Conservation (phyloP, 164 flowering plant genomes). For the Houttuynia cordata region DNA sequence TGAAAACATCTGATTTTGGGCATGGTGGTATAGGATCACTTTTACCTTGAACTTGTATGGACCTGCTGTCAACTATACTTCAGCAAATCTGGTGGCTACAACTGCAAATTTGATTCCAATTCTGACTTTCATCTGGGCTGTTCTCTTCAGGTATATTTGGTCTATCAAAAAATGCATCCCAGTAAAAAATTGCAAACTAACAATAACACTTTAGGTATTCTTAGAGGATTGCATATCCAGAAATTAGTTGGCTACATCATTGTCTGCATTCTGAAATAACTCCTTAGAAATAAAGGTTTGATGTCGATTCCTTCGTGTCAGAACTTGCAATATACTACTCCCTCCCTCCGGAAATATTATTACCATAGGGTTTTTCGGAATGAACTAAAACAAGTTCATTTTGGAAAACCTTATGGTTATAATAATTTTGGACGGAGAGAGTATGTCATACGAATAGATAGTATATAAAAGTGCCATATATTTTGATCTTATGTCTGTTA, state of each 20-base stretch:
- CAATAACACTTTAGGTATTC: neutral
- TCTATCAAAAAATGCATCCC: neutral
- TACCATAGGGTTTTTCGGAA: no score
- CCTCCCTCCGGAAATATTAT: no score
- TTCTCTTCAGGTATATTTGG: conserved; percentile 33
- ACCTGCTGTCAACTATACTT: conserved; percentile 44
- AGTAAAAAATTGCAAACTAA: neutral
- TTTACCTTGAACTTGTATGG: conserved; percentile 35
- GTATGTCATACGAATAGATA: no score
- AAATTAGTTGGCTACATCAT: neutral
- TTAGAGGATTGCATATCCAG: neutral
- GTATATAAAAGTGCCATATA: no score
- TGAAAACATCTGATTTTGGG: neutral
- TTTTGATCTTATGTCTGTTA: no score
- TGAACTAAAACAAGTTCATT: no score
- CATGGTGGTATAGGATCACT: conserved; percentile 36
- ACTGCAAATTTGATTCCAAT: conserved; percentile 50
- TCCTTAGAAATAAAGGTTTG: neutral
- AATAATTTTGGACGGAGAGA: no score
- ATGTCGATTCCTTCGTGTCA: no score
- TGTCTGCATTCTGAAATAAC: neutral
- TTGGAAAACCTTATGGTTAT: no score
- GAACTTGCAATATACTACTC: no score
- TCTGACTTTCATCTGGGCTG: conserved; percentile 53
- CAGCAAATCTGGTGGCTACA: conserved; percentile 61